Percentiles rank a stretch among this genome's conserved stretches.
Evolutionary conservation across 768 basidiomycete species (phyloP).

Genomic region (Tricholoma furcatifolium): DNA sequence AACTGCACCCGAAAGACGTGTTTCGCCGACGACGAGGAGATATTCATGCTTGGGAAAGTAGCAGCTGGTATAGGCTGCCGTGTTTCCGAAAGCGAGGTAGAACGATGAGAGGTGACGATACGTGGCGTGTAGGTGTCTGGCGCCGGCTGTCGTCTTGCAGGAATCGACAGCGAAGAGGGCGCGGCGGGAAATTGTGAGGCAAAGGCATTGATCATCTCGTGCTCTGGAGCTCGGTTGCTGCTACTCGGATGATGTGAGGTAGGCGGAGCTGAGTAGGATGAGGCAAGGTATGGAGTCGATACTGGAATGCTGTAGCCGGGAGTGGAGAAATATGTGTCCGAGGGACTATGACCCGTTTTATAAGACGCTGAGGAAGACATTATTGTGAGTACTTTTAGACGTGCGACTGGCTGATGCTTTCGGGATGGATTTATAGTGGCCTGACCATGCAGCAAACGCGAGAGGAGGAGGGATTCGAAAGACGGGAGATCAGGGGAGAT

Average conservation of each 20-base stretch:
- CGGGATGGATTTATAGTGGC: conserved; percentile 11
- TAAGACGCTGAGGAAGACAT: conserved; percentile 10
- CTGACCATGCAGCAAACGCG: conserved; percentile 16
- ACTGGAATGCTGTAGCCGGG: conserved; percentile 10
- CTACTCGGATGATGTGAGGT: background rate
- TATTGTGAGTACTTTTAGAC: conserved; percentile 2
- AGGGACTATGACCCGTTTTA: conserved; percentile 10
- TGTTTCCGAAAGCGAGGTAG: conserved; percentile 12
- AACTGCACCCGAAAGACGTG: conserved; percentile 50
- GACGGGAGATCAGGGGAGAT: conserved; percentile 4
- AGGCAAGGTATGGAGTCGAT: conserved; percentile 7
- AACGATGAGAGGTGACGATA: conserved; percentile 15
- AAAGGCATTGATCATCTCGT: conserved; percentile 26
- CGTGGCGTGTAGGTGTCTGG: conserved; percentile 18
- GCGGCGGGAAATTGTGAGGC: conserved; percentile 28
- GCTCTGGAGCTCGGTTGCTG: background rate
- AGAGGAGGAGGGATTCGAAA: conserved; percentile 5
- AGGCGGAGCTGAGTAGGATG: conserved; percentile 1
- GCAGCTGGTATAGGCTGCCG: conserved; percentile 27
- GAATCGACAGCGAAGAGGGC: conserved; percentile 22
- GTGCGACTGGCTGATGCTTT: conserved; percentile 1
- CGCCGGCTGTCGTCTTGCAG: conserved; percentile 17
- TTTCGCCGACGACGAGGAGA: conserved; percentile 35
- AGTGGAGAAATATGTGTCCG: conserved; percentile 16
- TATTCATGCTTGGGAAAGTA: conserved; percentile 42